Evolutionary conservation across 75 land plant genomes (phyloP), one percentile per base, ranked within the genome.

Genomic region (Sequoia sempervirens): DNA sequence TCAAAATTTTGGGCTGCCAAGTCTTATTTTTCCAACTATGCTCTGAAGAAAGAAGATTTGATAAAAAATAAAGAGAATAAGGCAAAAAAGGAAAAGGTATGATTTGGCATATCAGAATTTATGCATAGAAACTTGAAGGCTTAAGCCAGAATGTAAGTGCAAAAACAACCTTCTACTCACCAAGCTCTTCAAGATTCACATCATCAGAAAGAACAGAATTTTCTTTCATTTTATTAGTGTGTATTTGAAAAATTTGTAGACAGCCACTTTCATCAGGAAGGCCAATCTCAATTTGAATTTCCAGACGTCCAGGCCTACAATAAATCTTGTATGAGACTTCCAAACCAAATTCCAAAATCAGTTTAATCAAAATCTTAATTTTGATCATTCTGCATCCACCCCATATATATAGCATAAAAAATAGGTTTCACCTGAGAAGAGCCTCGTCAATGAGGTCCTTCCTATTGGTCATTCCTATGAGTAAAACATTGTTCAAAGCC

Each of bases 361-460:
- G 9, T 45, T 41, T 45, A 11, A 43, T n/a, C 32, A 26, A 75
- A 2, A n/a, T 78, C 3, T 0, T 45, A 78, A 6, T 41, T 41
- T 78, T 45, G 10, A n/a, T 38, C n/a, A 45, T 11, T 34, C 3
- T 81, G 26, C 23, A 73, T 73, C 37, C 23, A 28, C 80, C 80
- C 2, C 32, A 78, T 78, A 10, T 78, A 10, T 78, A 43, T 40
- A 68, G 70, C 75, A 81, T 34, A 32, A 41, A 80, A 11, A 38
- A 23, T 26, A 69, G 85, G 2, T n/a, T 30, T 82, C 38, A 97
- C 99, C 99, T 92, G 58, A 97, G 81, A 43, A 97, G 89, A 23
- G 99, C 99, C 87, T 97, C 99, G 86, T 97, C 99, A 83, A 97
- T 95, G 72, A 97, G 87, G 86, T 97, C 99, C 86, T 97, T 97